Evolutionary conservation across 2,329 filamentous ascomycete genomes (phyloP), one percentile per base, ranked within the genome.

Genomic region (Passalora sequoiae): DNA sequence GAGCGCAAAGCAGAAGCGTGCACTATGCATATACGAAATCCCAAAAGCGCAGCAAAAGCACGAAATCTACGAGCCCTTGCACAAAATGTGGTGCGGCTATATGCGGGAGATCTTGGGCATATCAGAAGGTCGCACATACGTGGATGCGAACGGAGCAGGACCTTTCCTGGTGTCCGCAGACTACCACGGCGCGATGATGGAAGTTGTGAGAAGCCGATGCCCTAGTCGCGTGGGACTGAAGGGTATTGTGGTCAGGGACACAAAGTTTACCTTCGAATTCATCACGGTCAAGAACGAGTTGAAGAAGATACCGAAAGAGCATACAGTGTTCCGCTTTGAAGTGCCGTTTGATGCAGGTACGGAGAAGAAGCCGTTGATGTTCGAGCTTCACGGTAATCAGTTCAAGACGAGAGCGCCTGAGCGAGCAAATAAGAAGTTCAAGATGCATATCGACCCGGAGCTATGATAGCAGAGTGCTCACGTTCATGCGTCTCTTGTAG

Each of bases 361-460:
- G 28, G 44, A 41, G 21, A 53, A 43, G 25, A 71, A 68, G 48
- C 69, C 69, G 13, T 72, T 96, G 58, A 75, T 82, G 0, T 92
- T 96, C 57, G 91, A 97, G 63, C 71, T 97, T 1, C 77, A 91
- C 51, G 92, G 92, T 2, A 84, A 88, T 56, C 87, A 94, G 61
- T 89, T 97, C 60, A 80, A 88, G 72, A 80, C 83, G 53, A 76
- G 89, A 8, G 82, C 91, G 2, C 81, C 84, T 12, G 91, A 97
- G 62, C 74, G 92, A 16, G 87, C 89, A 37, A 94, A 85, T 58
- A 88, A 81, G 69, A 97, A 95, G 69, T 94, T 94, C 68, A 95
- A 92, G 68, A 75, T 79, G 61, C 89, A 91, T 62, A 88, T 86
- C 58, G 72, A 89, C 50, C 75, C 81, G 37, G 81, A 86, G 52